phyloP scores from a whole-genome alignment of 179 eudicot genomes.

The Nepenthes alata region DNA sequence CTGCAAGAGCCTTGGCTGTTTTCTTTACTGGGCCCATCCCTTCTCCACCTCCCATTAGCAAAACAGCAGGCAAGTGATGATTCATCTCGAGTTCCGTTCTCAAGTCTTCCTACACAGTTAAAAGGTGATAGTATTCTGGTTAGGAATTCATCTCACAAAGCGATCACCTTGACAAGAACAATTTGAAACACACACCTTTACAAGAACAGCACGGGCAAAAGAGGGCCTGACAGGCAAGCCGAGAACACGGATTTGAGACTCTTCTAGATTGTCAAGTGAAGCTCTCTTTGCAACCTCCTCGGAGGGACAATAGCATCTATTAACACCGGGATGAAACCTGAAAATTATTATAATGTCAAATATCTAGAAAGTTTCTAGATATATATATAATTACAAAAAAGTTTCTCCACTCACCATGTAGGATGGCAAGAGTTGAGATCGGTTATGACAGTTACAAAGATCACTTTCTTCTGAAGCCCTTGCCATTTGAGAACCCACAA shows the following conservation, averaged over 20 bases:
- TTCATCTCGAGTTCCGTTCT: constrained; percentile 82
- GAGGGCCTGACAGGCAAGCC: constrained; percentile 96
- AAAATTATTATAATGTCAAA: background rate
- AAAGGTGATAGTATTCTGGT: background rate
- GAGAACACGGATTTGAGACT: constrained; percentile 65
- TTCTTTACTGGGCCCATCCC: constrained; percentile 96
- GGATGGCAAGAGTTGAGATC: constrained; percentile 92
- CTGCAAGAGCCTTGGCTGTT: constrained; percentile 72
- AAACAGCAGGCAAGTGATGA: constrained; percentile 58
- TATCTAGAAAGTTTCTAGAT: background rate
- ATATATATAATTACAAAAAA: background rate
- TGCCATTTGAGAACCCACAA: constrained; percentile 97
- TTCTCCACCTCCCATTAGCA: constrained; percentile 96
- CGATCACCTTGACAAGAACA: background rate
- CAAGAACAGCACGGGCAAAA: constrained; percentile 57
- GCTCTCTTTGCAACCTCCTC: constrained; percentile 90
- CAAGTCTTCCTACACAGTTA: constrained; percentile 44
- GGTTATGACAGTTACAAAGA: constrained; percentile 91
- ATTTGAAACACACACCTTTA: constrained; percentile 37
- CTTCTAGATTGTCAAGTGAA: constrained; percentile 59
- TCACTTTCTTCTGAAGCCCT: constrained; percentile 82
- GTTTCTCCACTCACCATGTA: constrained; percentile 45
- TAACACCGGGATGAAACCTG: constrained; percentile 91
- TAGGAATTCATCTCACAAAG: background rate
- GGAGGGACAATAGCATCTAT: constrained; percentile 85